Evolutionary conservation across 805 yeast species (phyloP).

Genomic region (Suhomyces tanzawaensis): DNA sequence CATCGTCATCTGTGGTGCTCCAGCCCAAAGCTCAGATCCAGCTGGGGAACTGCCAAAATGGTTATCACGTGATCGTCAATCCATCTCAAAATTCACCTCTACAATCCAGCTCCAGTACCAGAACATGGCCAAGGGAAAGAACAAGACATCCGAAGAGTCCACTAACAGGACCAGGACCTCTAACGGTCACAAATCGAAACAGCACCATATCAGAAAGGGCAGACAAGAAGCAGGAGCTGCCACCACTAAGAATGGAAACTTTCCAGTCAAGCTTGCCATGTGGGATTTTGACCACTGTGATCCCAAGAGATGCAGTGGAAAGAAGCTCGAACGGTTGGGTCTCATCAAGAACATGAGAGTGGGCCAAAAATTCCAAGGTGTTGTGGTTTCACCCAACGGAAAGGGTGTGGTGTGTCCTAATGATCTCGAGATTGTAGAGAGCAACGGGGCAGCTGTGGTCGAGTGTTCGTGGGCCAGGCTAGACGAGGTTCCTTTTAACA

Average conservation of each 20-base stretch:
- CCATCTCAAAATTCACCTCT: background rate
- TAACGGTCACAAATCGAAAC: conserved; percentile 57
- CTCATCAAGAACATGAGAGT: conserved; percentile 72
- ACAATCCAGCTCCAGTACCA: background rate
- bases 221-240: conserved; percentile 31
- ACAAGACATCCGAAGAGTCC: conserved; percentile 46
- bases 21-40: background rate
- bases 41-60: no score
- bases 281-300: conserved; percentile 99
- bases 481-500: conserved; percentile 93
- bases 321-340: conserved; percentile 86
- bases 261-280: conserved; percentile 91
- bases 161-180: conserved; percentile 39
- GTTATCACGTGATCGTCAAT: background rate
- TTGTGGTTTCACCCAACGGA: conserved; percentile 93
- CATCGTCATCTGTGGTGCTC: no score
- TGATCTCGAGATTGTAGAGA: conserved; percentile 74
- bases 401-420: conserved; percentile 85
- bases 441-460: conserved; percentile 91
- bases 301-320: conserved; percentile 96
- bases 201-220: conserved; percentile 44
- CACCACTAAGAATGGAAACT: conserved; percentile 28
- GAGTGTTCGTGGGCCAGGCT: conserved; percentile 98
- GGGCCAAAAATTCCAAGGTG: conserved; percentile 92
- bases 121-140: conserved; percentile 56